A percentile compares a stretch with the other conserved stretches of the same genome.
These are phyloP conservation scores for Kappamyces sp. DNA, from an alignment of 192 early-diverging fungal species.

Conservation along the genomic window DNA sequence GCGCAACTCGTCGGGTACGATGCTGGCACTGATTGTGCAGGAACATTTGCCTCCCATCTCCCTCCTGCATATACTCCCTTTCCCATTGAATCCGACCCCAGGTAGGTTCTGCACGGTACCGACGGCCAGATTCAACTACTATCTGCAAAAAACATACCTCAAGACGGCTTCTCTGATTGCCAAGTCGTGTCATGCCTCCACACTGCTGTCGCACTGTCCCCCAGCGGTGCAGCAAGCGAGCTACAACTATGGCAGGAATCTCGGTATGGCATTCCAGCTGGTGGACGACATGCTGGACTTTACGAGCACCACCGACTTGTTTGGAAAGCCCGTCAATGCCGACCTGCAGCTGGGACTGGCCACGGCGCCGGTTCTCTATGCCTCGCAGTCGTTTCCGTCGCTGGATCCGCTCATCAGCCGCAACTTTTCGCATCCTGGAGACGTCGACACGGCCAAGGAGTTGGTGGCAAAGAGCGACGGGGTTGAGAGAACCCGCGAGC, in stretches of 20 bases:
- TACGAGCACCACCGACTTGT: constrained; percentile 58
- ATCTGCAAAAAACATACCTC: constrained; percentile 90
- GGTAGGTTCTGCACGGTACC: not conserved
- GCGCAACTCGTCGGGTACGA: constrained; percentile 54
- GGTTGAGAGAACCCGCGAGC: constrained; percentile 63
- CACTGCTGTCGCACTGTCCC: constrained; percentile 73
- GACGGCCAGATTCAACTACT: constrained; percentile 66
- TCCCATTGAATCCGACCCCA: not conserved
- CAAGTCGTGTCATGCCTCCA: constrained; percentile 80
- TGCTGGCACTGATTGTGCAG: constrained; percentile 4
- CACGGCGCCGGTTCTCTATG: constrained; percentile 89
- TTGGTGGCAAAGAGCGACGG: constrained; percentile 76
- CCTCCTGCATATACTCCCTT: constrained; percentile 1
- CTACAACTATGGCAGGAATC: constrained; percentile 79
- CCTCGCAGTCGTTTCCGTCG: constrained; percentile 81
- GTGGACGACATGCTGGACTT: constrained; percentile 93
- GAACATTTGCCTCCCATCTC: not conserved
- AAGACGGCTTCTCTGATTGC: constrained; percentile 94
- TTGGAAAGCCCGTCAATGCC: constrained; percentile 89
- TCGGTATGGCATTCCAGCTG: constrained; percentile 93
- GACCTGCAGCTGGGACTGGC: constrained; percentile 86
- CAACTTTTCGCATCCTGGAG: constrained; percentile 70
- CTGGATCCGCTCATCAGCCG: constrained; percentile 79
- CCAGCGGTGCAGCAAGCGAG: constrained; percentile 68
- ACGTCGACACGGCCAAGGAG: constrained; percentile 68